Evolutionary conservation across 768 basidiomycete species (phyloP).

Genomic region (Paxillus involutus): DNA sequence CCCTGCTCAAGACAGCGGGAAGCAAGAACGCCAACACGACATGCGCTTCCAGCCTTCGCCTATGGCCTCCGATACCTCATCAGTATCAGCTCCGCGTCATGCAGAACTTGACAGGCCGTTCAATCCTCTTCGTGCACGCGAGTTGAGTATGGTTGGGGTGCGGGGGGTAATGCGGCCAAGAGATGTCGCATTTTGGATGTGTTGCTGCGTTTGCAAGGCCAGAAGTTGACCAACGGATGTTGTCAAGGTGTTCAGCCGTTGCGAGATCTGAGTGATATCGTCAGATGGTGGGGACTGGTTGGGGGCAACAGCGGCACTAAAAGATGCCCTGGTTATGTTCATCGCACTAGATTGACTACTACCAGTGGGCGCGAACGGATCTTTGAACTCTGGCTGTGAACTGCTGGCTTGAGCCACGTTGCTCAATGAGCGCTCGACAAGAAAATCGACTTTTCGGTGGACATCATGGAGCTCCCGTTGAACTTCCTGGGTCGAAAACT

Average conservation of each 20-base stretch:
- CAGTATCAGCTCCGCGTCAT: conserved; percentile 50
- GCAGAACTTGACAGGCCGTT: conserved; percentile 46
- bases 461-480: conserved; percentile 74
- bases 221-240: conserved; percentile 85
- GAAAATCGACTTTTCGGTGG: conserved; percentile 72
- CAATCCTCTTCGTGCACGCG: conserved; percentile 43
- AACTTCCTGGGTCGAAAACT: conserved; percentile 67
- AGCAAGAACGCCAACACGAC: conserved; percentile 19
- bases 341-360: conserved; percentile 32
- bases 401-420: conserved; percentile 18
- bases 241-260: conserved; percentile 75
- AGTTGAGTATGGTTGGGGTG: conserved; percentile 42
- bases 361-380: conserved; percentile 62
- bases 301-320: conserved; percentile 66
- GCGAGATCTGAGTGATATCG: conserved; percentile 74
- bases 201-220: conserved; percentile 73
- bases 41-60: conserved; percentile 38
- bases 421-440: conserved; percentile 64
- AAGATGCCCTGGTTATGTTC: conserved; percentile 58
- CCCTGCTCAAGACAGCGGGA: conserved; percentile 43
- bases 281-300: conserved; percentile 67
- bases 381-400: conserved; percentile 74
- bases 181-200: conserved; percentile 48
- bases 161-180: conserved; percentile 33
- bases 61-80: conserved; percentile 43